These are phyloP conservation scores for Strobilomyces dryophilus DNA, from an alignment of 768 basidiomycete species.

Conservation along the genomic window DNA sequence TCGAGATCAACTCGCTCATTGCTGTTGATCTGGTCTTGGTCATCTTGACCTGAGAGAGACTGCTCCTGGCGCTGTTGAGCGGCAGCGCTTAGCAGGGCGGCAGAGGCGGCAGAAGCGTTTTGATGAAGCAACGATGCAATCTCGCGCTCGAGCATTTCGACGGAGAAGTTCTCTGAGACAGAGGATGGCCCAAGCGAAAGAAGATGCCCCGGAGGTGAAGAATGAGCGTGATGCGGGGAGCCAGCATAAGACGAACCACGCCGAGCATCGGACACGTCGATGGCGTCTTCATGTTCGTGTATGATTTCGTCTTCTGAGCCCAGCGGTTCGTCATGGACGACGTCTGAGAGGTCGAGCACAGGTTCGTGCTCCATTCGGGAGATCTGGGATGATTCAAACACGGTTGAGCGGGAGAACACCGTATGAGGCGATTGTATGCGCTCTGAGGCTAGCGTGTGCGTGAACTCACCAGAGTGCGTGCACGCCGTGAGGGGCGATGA, in stretches of 20 bases:
- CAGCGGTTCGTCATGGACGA: conserved; percentile 76
- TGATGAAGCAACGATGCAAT: conserved; percentile 71
- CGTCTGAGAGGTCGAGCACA: conserved; percentile 74
- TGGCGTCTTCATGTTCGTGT: conserved; percentile 25
- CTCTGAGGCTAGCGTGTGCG: not conserved
- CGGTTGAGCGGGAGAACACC: too few relatives aligned
- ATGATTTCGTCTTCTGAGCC: conserved; percentile 48
- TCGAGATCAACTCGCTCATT: conserved; percentile 13
- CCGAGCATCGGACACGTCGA: conserved; percentile 30
- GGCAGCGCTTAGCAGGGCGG: conserved; percentile 59
- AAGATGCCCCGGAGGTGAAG: conserved; percentile 26
- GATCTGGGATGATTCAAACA: conserved; percentile 3
- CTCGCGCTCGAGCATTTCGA: conserved; percentile 75
- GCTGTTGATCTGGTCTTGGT: conserved; percentile 25
- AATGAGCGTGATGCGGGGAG: conserved; percentile 13
- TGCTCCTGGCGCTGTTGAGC: conserved; percentile 61
- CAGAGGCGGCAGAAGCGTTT: conserved; percentile 66
- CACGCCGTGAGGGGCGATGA: conserved; percentile 19
- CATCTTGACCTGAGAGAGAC: conserved; percentile 35
- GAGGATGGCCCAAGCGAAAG: conserved; percentile 38
- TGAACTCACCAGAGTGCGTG: conserved; percentile 17
- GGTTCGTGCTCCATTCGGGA: conserved; percentile 44
- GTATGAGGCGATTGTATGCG: not conserved
- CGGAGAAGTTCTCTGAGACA: conserved; percentile 50
- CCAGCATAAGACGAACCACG: conserved; percentile 28